Base-by-base conservation (phyloP, 768 basidiomycete species). In the Lactarius hatsudake region DNA sequence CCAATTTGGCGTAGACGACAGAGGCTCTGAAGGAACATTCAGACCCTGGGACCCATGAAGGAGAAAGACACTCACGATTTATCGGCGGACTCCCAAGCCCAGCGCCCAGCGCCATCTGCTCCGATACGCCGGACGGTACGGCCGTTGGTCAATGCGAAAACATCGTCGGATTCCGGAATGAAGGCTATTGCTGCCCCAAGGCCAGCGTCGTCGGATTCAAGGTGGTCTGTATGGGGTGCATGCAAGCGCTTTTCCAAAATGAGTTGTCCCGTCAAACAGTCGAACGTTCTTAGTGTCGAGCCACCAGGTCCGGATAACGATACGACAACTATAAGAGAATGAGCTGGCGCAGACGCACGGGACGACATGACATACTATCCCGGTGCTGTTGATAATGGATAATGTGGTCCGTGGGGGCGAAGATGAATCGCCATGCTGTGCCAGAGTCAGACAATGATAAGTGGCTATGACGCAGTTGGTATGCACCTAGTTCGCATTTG, bases 371-470 rank as follows among this genome's bases (percentile, higher is more conserved):
- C 87, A 59, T 70, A 94, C 92, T 76, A 67, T 87, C 78, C 23
- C 80, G 80, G 65, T 85, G 77, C 45, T 79, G 81, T 72, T 85
- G 84, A 74, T 89, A 93, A 20, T 81, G 84, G 28, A 85, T 75
- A 65, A 96, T 84, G 48, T 80, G 78, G 71, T 97, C 94, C 34
- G 83, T 81, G 2, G 82, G 73, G n/a, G 89, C 88, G 70, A 88
- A 88, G 63, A 90, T 76, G 76, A 91, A 84, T 76, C 95, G 83
- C 95, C 95, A 97, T 23, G 81, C 93, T 93, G 64, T 53, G 43
- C 55, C 26, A 34, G 59, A 58, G 61, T 48, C 57, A 63, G 61
- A 38, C 7, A 5, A 26, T 48, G 23, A 43, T 13, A n/a, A 1
- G 4, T 2, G 34, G 59, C 26, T 4, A 20, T 18, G 6, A 43